phyloP scores from a whole-genome alignment of 441 rosid genomes.

The Brassica hybrid region DNA sequence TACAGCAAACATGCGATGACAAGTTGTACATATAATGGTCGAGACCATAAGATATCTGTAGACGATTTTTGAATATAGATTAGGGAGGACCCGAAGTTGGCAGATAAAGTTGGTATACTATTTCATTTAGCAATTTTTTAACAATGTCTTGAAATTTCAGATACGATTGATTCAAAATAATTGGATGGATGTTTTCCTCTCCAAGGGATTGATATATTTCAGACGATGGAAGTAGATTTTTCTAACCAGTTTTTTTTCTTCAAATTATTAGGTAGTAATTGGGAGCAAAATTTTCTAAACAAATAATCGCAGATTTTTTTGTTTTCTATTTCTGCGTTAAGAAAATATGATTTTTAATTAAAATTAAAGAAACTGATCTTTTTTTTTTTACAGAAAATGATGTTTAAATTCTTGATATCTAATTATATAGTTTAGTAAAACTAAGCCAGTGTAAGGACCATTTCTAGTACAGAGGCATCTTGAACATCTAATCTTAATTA shows the following conservation, averaged over 20 bases:
- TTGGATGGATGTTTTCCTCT: neutral
- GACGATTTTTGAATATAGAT: neutral
- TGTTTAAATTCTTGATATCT: neutral
- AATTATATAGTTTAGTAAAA: neutral
- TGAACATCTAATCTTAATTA: conserved; percentile 8
- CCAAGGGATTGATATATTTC: neutral
- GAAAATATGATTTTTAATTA: neutral
- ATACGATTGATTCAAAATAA: neutral
- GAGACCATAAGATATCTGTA: conserved; percentile 6
- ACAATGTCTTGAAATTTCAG: neutral
- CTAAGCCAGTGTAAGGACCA: conserved; percentile 25
- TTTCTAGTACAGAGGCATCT: conserved; percentile 21
- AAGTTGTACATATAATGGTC: conserved; percentile 9
- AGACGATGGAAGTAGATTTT: neutral
- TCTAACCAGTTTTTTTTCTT: neutral
- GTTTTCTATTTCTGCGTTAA: neutral
- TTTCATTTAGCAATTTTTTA: neutral
- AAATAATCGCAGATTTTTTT: neutral
- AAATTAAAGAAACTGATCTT: conserved; percentile 13
- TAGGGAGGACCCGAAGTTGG: neutral
- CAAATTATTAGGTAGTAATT: neutral
- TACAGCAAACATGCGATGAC: conserved; percentile 3
- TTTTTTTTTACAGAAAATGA: neutral
- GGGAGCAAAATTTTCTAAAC: neutral
- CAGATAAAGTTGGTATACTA: neutral